Evolutionary conservation across 2,329 filamentous ascomycete species (phyloP).

Genomic region (Sphaerulina populicola): DNA sequence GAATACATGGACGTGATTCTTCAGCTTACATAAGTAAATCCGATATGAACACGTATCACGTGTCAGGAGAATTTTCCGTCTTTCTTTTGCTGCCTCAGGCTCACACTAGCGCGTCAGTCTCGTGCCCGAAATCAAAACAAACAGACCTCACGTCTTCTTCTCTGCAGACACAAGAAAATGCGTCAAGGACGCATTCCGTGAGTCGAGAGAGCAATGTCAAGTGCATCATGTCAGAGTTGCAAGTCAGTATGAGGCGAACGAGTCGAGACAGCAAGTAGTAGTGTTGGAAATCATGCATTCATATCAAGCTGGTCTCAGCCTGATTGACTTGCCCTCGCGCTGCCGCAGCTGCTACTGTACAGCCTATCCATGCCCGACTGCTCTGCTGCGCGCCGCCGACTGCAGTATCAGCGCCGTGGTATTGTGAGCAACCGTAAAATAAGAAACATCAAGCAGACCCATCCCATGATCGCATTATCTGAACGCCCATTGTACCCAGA

Average conservation of each 20-base stretch:
- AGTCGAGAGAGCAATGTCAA: background rate
- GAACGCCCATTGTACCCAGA: constrained; percentile 29
- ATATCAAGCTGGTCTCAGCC: constrained; percentile 23
- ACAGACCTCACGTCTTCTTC: constrained; percentile 6
- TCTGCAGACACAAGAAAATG: background rate
- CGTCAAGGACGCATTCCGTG: background rate
- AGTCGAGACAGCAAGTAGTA: constrained; percentile 10
- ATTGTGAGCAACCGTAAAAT: constrained; percentile 25
- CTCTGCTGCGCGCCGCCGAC: constrained; percentile 19
- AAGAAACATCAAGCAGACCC: constrained; percentile 30
- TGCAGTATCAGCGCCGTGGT: constrained; percentile 23
- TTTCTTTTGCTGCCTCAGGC: background rate
- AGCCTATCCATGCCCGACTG: constrained; percentile 23
- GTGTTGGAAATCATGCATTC: constrained; percentile 32
- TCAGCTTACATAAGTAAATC: too few relatives aligned
- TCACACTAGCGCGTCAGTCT: constrained; percentile 2
- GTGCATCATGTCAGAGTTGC: background rate
- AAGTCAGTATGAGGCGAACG: constrained; percentile 2
- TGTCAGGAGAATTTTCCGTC: background rate
- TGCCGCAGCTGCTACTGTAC: constrained; percentile 31
- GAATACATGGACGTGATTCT: too few relatives aligned
- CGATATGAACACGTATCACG: too few relatives aligned
- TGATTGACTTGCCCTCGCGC: constrained; percentile 24
- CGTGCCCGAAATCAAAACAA: constrained; percentile 11
- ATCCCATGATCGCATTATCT: constrained; percentile 48